These are phyloP conservation scores for Chlorella vulgaris DNA, from an alignment of 139 green algal genomes.

Conservation along the genomic window DNA sequence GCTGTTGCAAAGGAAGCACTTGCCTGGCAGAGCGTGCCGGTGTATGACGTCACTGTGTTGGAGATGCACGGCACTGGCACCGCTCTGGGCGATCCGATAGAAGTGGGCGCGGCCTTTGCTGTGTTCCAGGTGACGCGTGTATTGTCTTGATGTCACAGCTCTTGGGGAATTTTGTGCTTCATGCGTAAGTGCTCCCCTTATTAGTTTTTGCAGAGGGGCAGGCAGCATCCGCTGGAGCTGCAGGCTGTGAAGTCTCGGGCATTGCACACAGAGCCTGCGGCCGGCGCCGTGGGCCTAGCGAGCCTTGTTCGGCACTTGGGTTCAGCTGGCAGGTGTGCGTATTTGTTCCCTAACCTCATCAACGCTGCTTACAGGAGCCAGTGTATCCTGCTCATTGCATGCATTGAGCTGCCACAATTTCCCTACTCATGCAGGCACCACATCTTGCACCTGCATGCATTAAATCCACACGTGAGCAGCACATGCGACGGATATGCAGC, in stretches of 20 bases:
- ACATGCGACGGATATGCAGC: background rate
- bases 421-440: constrained; percentile 12
- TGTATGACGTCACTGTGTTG: constrained; percentile 46
- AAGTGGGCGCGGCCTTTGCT: constrained; percentile 70
- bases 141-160: background rate
- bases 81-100: constrained; percentile 85
- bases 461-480: constrained; percentile 70
- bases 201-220: background rate
- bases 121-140: constrained; percentile 24
- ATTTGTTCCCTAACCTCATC: background rate
- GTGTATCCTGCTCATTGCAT: background rate
- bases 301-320: constrained; percentile 9
- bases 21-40: background rate
- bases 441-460: constrained; percentile 66
- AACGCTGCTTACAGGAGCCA: too few species aligned
- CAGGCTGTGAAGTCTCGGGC: constrained; percentile 74
- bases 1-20: constrained; percentile 68
- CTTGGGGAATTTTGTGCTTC: background rate
- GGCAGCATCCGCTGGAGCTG: constrained; percentile 54
- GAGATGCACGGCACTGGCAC: constrained; percentile 87
- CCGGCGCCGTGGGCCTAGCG: constrained; percentile 63
- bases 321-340: background rate
- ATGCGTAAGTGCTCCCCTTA: background rate
- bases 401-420: background rate
- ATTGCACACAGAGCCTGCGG: constrained; percentile 84